Evolutionary conservation across 2,329 filamentous ascomycete species (phyloP).

Genomic region (Fusarium foetens): DNA sequence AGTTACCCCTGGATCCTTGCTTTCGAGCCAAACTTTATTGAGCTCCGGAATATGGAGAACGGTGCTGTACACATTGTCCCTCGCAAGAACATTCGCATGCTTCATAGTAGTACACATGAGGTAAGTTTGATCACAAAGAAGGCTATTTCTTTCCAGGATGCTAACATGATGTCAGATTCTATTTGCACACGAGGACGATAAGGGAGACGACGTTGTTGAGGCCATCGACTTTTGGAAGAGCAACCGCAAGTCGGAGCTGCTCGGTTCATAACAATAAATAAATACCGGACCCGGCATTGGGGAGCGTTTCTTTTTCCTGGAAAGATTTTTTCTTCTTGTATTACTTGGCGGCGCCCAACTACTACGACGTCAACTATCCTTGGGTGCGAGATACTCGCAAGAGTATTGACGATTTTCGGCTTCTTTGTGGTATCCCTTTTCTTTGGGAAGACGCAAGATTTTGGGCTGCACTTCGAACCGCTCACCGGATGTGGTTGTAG

Average conservation of each 20-base stretch:
- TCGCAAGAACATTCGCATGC: constrained; percentile 95
- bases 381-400: constrained; percentile 31
- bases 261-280: constrained; percentile 39
- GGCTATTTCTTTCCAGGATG: not conserved
- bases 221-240: constrained; percentile 96
- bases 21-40: constrained; percentile 97
- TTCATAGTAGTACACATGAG: constrained; percentile 97
- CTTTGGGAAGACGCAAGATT: constrained; percentile 1
- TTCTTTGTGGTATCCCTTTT: constrained; percentile 18
- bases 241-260: constrained; percentile 61
- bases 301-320: constrained; percentile 41
- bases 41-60: constrained; percentile 94
- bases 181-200: constrained; percentile 96
- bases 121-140: constrained; percentile 59
- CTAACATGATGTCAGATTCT: constrained; percentile 74
- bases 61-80: constrained; percentile 96
- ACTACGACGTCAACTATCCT: constrained; percentile 24
- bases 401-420: constrained; percentile 36
- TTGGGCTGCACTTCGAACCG: constrained; percentile 13
- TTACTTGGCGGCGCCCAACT: constrained; percentile 37
- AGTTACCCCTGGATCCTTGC: constrained; percentile 97
- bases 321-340: constrained; percentile 45
- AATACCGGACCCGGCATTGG: constrained; percentile 20
- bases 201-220: constrained; percentile 91
- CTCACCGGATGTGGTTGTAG: not conserved